phyloP scores from a whole-genome alignment of 352 stramenopile genomes.

The Globisporangium cylindrosporum region DNA sequence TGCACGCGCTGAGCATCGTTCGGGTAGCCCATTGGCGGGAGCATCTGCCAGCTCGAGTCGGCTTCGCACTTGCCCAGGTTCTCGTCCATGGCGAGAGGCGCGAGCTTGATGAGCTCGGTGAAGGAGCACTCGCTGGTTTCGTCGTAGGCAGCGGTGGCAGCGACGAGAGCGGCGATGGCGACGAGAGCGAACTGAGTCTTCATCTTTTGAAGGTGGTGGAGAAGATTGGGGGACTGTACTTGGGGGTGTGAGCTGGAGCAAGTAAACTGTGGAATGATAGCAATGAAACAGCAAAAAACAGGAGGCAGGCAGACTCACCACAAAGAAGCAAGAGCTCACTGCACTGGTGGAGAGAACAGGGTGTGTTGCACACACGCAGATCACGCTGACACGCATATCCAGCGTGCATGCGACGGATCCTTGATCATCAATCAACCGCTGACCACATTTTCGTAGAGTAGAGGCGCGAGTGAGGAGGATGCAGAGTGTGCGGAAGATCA shows the following conservation, averaged over 20 bases:
- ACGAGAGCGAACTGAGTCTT: constrained; percentile 16
- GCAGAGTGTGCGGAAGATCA: not conserved
- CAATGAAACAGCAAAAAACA: not conserved
- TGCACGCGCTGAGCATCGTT: constrained; percentile 18
- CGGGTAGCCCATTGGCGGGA: constrained; percentile 26
- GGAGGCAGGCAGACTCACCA: not conserved
- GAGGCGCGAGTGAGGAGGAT: not conserved
- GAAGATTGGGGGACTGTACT: not conserved
- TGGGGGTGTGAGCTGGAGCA: constrained; percentile 10
- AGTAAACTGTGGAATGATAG: constrained; percentile 17
- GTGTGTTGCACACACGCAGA: not conserved
- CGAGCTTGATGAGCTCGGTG: constrained; percentile 18
- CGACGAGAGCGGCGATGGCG: constrained; percentile 3
- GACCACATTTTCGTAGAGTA: not conserved
- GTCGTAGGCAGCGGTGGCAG: constrained; percentile 10
- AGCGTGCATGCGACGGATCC: not conserved
- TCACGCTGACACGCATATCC: not conserved
- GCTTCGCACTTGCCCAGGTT: constrained; percentile 22
- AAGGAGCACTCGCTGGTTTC: constrained; percentile 12
- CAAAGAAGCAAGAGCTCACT: not conserved
- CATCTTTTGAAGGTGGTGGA: constrained; percentile 7
- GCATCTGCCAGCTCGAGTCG: constrained; percentile 28
- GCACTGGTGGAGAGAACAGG: not conserved
- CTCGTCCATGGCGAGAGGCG: constrained; percentile 8
- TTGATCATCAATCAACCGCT: not conserved